phyloP scores from a whole-genome alignment of 768 basidiomycete species.

The Sarcodon sp. region DNA sequence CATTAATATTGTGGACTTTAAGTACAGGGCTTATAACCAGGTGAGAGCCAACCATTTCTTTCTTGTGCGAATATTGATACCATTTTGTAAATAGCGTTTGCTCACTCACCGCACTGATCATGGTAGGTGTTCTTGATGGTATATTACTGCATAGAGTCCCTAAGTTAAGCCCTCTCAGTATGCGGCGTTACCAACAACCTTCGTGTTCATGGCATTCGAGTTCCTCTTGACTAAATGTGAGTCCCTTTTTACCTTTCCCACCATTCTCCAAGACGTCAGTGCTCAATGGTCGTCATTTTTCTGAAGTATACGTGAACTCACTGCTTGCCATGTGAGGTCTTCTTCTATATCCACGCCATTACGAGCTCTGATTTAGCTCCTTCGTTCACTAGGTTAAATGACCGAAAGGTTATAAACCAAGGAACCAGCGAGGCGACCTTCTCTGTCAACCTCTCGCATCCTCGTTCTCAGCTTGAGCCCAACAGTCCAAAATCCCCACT shows the following conservation, averaged over 20 bases:
- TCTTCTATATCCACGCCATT: no score
- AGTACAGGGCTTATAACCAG: not conserved
- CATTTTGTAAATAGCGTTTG: not conserved
- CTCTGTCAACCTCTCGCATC: no score
- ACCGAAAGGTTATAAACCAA: no score
- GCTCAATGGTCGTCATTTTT: not conserved
- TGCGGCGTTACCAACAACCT: conserved; percentile 7
- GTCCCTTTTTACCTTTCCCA: not conserved
- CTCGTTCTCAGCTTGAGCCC: no score
- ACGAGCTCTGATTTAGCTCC: no score
- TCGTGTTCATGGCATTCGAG: conserved; percentile 10
- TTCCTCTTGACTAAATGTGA: conserved; percentile 11
- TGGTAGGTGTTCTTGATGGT: not conserved
- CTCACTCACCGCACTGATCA: not conserved
- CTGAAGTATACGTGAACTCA: conserved; percentile 19
- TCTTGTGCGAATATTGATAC: not conserved
- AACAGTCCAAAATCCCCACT: no score
- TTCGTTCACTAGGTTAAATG: no score
- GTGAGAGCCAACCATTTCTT: not conserved
- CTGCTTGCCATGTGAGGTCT: conserved; percentile 16
- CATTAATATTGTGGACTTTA: not conserved
- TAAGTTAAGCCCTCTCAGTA: conserved; percentile 4
- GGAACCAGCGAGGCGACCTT: no score
- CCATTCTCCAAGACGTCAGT: not conserved
- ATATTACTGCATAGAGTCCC: not conserved